Conservation (phyloP, 108 stramenopile genomes). For the Nannochloropsis salina region DNA sequence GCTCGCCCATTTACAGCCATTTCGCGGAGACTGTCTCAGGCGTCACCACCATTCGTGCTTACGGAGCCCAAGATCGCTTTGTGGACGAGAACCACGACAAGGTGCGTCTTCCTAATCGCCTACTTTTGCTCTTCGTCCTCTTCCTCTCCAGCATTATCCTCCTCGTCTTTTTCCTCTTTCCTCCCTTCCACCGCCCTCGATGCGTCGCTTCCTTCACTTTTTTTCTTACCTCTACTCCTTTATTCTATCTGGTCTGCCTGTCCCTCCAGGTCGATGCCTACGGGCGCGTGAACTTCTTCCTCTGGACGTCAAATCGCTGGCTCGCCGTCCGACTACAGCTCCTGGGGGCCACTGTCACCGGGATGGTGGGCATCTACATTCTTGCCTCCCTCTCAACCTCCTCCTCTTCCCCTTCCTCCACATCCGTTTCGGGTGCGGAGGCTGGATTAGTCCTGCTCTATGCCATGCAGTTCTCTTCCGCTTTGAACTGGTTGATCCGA, state of each 20-base stretch:
- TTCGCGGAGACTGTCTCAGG: constrained; percentile 90
- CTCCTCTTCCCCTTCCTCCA: not conserved
- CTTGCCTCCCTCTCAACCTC: constrained; percentile 41
- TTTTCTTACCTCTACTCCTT: too few species aligned
- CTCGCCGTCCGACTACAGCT: constrained; percentile 83
- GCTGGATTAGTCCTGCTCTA: constrained; percentile 45
- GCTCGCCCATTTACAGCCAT: constrained; percentile 86
- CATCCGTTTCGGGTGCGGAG: constrained; percentile 8
- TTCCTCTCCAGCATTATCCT: not conserved
- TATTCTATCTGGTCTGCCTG: not conserved
- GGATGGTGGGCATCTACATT: constrained; percentile 56
- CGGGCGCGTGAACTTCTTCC: constrained; percentile 42
- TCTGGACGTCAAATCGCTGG: constrained; percentile 79
- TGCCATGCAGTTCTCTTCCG: constrained; percentile 35
- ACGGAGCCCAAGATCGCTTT: constrained; percentile 58
- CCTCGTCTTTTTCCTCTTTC: not conserved
- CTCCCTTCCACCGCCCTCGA: constrained; percentile 8
- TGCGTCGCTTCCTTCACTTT: too few species aligned
- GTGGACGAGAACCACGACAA: constrained; percentile 56
- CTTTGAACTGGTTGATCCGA: constrained; percentile 51
- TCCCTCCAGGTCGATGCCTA: constrained; percentile 25
- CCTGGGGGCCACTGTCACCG: constrained; percentile 55
- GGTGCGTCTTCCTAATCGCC: constrained; percentile 58
- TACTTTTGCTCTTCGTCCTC: not conserved
- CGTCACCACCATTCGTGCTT: constrained; percentile 79